These are phyloP conservation scores for Tetradesmus lagerheimii DNA, from an alignment of 139 green algal species.

Conservation along the genomic window DNA sequence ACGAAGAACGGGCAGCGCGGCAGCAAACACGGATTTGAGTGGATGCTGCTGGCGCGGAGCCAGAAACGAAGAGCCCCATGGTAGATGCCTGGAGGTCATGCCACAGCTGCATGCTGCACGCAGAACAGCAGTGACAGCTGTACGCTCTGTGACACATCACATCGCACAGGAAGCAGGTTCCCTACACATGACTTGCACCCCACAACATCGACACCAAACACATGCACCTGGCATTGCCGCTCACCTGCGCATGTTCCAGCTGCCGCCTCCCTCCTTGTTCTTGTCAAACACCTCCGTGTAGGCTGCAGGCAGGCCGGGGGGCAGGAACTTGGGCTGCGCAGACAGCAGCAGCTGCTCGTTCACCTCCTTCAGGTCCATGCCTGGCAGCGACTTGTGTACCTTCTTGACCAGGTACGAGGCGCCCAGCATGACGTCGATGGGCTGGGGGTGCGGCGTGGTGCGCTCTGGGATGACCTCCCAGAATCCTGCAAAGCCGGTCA, in stretches of 20 bases:
- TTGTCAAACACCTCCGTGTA: not conserved
- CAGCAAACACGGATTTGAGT: not conserved
- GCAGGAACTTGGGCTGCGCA: not conserved
- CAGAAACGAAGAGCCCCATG: no score
- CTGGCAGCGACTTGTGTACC: not conserved
- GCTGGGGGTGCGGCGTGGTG: not conserved
- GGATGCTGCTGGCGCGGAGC: no score
- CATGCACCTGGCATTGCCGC: not conserved
- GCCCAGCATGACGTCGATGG: not conserved
- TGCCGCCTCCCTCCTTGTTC: not conserved
- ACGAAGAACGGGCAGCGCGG: not conserved
- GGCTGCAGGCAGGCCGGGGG: not conserved
- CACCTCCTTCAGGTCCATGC: not conserved
- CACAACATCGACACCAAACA: no score
- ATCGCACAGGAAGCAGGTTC: no score
- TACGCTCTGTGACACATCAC: no score
- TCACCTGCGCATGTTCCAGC: constrained; percentile 1
- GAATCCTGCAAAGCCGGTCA: constrained; percentile 13
- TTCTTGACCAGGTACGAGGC: not conserved
- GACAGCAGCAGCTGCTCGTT: not conserved
- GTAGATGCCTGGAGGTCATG: no score
- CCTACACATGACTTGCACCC: no score
- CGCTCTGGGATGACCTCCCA: not conserved
- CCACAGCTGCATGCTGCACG: not conserved
- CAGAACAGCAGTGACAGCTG: not conserved